Evolutionary conservation across 208 protist genomes (phyloP).

Genomic region (Ichthyophonus hoferi): DNA sequence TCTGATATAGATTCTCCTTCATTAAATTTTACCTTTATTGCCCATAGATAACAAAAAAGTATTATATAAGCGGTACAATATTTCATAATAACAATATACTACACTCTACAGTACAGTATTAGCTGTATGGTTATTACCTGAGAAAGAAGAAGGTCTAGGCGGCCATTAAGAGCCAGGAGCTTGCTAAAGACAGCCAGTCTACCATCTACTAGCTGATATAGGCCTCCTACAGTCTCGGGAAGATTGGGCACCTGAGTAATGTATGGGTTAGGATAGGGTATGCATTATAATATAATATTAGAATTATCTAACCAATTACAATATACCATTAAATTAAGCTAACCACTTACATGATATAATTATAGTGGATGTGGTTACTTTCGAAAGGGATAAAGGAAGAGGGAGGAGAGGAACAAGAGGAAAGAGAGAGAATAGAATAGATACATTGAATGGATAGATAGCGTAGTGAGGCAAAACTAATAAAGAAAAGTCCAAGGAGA

Average conservation of each 20-base stretch:
- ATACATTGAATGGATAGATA: background rate
- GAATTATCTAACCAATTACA: too few relatives aligned
- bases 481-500: background rate
- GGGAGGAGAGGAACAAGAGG: background rate
- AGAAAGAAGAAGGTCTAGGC: conserved; percentile 34
- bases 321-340: too few relatives aligned
- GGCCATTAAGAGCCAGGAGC: conserved; percentile 31
- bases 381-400: background rate
- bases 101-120: too few relatives aligned
- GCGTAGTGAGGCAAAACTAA: background rate
- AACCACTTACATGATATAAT: background rate
- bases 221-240: background rate
- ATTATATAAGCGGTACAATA: too few relatives aligned
- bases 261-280: too few relatives aligned
- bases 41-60: too few relatives aligned
- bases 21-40: too few relatives aligned
- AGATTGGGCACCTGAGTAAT: conserved; percentile 16
- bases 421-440: background rate
- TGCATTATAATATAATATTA: too few relatives aligned
- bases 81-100: too few relatives aligned
- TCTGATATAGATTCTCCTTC: too few relatives aligned
- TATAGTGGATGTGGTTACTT: too few relatives aligned
- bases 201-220: conserved; percentile 30
- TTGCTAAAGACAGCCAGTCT: conserved; percentile 35
- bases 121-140: too few relatives aligned